Evolutionary conservation across 2,329 filamentous ascomycete species (phyloP).

Genomic region (Tetracladium maxilliforme): DNA sequence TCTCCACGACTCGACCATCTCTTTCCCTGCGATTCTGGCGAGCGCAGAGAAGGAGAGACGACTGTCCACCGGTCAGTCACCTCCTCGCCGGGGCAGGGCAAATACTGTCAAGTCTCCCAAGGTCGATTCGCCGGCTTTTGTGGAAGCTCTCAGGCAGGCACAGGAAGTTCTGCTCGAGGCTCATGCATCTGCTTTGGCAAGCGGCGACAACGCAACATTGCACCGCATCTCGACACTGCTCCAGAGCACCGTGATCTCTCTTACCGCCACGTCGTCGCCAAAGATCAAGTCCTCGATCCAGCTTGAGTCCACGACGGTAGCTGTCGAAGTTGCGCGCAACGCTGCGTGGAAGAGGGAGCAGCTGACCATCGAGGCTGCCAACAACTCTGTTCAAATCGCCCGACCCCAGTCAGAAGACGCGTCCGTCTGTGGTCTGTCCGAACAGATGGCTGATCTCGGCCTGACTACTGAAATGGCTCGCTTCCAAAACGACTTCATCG

Average conservation of each 20-base stretch:
- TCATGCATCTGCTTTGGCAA: conserved; percentile 27
- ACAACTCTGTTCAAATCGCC: conserved; percentile 8
- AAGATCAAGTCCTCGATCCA: conserved; percentile 29
- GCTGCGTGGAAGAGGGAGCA: conserved; percentile 52
- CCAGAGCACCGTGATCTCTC: conserved; percentile 48
- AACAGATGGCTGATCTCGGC: too few relatives aligned
- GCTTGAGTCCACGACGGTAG: conserved; percentile 44
- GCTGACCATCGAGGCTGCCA: conserved; percentile 27
- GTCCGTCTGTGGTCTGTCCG: too few relatives aligned
- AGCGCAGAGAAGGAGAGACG: conserved; percentile 10
- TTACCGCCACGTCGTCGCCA: conserved; percentile 42
- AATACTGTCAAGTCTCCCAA: conserved; percentile 12
- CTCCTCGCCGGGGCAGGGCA: conserved; percentile 1
- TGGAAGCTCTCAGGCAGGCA: conserved; percentile 46
- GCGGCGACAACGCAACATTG: too few relatives aligned
- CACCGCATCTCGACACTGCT: conserved; percentile 48
- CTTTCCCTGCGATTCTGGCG: conserved; percentile 52
- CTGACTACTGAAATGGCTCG: conserved; percentile 35
- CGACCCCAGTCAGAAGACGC: too few relatives aligned
- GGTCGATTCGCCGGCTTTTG: conserved; percentile 25
- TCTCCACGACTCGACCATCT: conserved; percentile 84
- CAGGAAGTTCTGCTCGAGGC: conserved; percentile 51
- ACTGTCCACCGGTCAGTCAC: conserved; percentile 2
- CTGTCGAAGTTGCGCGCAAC: conserved; percentile 55
- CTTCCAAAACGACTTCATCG: conserved; percentile 71